phyloP scores from a whole-genome alignment of 2,329 filamentous ascomycete species.

The Sclerotinia trifoliorum region DNA sequence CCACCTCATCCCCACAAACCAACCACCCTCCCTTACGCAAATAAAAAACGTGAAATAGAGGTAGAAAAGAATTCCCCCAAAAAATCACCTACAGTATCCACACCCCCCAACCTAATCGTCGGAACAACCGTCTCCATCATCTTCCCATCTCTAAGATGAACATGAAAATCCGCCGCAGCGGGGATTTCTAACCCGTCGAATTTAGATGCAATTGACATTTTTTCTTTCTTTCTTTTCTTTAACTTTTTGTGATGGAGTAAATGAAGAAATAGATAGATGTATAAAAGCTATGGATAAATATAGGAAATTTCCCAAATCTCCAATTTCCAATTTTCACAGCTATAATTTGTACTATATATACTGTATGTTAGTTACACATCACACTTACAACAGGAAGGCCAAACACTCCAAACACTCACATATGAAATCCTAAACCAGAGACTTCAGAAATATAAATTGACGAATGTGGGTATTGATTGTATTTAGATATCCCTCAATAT shows the following conservation, averaged over 20 bases:
- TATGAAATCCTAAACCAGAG: background rate
- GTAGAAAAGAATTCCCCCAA: background rate
- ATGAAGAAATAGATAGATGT: background rate
- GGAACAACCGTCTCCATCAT: constrained; percentile 58
- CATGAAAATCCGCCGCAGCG: constrained; percentile 59
- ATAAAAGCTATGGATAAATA: background rate
- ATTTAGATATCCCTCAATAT: background rate
- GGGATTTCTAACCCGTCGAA: constrained; percentile 50
- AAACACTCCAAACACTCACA: background rate
- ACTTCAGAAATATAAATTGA: background rate
- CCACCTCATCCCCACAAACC: background rate
- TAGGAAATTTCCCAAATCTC: constrained; percentile 1
- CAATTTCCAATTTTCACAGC: background rate
- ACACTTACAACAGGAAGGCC: background rate
- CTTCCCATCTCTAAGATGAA: constrained; percentile 42
- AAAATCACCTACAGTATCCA: constrained; percentile 49
- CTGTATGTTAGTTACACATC: background rate
- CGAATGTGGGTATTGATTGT: background rate
- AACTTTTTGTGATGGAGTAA: background rate
- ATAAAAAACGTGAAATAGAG: too few species aligned
- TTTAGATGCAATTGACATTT: constrained; percentile 11
- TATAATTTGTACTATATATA: too few species aligned
- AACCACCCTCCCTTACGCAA: too few species aligned
- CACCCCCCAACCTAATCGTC: constrained; percentile 59
- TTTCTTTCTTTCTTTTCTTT: background rate